These are phyloP conservation scores for Coemansia asiatica DNA, from an alignment of 192 early-diverging fungal genomes.

Conservation along the genomic window DNA sequence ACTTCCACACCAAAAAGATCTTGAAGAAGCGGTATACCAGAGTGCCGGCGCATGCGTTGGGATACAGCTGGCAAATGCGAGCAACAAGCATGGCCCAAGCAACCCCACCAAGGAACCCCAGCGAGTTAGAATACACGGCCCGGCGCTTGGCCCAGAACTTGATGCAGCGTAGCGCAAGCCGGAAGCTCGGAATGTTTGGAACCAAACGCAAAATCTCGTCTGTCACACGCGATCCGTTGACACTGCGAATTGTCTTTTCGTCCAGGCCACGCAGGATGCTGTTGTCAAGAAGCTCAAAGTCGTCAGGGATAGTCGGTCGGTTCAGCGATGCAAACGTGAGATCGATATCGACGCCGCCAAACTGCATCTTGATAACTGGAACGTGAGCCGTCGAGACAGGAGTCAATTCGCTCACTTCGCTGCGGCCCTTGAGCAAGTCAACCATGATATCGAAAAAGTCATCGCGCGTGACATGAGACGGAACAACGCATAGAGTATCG, in stretches of 20 bases:
- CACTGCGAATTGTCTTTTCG: constrained; percentile 79
- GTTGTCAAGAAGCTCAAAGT: constrained; percentile 82
- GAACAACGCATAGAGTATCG: constrained; percentile 95
- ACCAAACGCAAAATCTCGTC: constrained; percentile 95
- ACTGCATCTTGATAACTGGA: constrained; percentile 93
- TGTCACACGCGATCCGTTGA: constrained; percentile 96
- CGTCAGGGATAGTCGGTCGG: constrained; percentile 75
- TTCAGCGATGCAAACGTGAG: constrained; percentile 83
- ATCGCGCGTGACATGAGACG: constrained; percentile 82
- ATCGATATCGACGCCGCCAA: constrained; percentile 92
- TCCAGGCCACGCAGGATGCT: constrained; percentile 85
- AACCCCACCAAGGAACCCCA: constrained; percentile 98
- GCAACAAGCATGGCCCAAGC: constrained; percentile 98
- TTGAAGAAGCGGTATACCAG: constrained; percentile 89
- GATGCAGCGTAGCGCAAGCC: constrained; percentile 87
- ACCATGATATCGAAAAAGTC: constrained; percentile 92
- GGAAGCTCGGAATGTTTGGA: constrained; percentile 84
- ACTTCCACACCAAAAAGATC: constrained; percentile 86
- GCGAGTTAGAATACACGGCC: constrained; percentile 92
- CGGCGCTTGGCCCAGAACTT: constrained; percentile 96
- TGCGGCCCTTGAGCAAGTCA: constrained; percentile 75
- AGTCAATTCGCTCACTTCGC: constrained; percentile 84
- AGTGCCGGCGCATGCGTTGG: constrained; percentile 84
- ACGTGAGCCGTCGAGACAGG: constrained; percentile 88
- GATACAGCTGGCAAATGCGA: constrained; percentile 92